A percentile compares a stretch with the other conserved stretches of the same genome.
Evolutionary conservation across 2,329 filamentous ascomycete species (phyloP).

Genomic region (Trichoderma gracile): DNA sequence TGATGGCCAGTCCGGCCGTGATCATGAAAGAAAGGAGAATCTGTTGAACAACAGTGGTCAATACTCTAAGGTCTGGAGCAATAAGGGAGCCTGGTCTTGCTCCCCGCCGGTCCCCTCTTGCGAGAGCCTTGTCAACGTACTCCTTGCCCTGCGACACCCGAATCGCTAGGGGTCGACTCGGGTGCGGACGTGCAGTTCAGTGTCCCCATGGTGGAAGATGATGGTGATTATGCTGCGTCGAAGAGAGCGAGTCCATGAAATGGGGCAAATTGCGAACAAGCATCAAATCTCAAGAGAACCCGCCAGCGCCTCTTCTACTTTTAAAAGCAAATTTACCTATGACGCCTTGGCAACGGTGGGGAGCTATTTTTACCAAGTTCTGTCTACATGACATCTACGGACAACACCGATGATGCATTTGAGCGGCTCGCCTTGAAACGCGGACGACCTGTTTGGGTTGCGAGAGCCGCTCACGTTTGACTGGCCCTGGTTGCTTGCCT

Average conservation of each 20-base stretch:
- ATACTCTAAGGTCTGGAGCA: neutral
- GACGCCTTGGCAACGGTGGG: conserved; percentile 10
- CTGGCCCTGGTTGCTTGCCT: conserved; percentile 14
- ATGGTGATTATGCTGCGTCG: neutral
- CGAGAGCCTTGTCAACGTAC: conserved; percentile 41
- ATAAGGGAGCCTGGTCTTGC: neutral
- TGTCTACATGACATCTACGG: conserved; percentile 9
- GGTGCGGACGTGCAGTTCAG: conserved; percentile 46
- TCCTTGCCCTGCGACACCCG: conserved; percentile 58
- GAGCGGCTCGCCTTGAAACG: conserved; percentile 17
- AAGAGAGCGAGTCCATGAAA: neutral
- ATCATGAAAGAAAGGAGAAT: conserved; percentile 67
- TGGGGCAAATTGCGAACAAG: conserved; percentile 5
- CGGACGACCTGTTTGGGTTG: conserved; percentile 14
- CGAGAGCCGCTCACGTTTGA: conserved; percentile 18
- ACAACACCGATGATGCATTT: conserved; percentile 3
- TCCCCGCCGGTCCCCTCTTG: neutral
- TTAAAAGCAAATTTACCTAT: conserved; percentile 14
- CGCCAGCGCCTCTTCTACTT: conserved; percentile 8
- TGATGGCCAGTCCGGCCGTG: conserved; percentile 59
- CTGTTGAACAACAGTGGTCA: conserved; percentile 36
- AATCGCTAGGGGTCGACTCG: conserved; percentile 49
- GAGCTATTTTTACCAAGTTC: conserved; percentile 11
- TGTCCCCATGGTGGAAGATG: conserved; percentile 3
- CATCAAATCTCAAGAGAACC: conserved; percentile 8